Evolutionary conservation across 2,329 filamentous ascomycete species (phyloP), one percentile per base, ranked within the genome.

Genomic region (Elsinoe batatas): DNA sequence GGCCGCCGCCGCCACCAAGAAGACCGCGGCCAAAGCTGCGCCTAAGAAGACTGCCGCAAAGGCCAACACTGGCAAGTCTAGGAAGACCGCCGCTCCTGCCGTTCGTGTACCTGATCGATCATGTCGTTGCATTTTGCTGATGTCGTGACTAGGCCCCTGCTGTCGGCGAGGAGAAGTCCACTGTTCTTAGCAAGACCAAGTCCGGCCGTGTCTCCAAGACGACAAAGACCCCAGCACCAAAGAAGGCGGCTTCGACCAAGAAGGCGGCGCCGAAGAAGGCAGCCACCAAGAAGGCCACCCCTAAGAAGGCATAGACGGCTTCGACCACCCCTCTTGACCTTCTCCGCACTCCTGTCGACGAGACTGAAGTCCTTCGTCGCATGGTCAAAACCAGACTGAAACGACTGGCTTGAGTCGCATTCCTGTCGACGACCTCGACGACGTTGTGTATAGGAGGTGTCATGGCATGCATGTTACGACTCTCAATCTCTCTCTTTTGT

Each of bases 161-260:
- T 61, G 76, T 85, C 50, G 53, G 40, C 12, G 79, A 83, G 57
- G 83, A 88, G 63, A 83, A 85, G 73, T 77, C 82, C 60, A 82
- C 83, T 65, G 78, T 85, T 49, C 74, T 90, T 53, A 81, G 79
- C 69, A 91, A 88, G 81, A 91, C 88, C 71, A 93, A 93, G 81
- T 84, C 87, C 54, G 88, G 89, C 49, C 85, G 89, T 63, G 85
- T 94, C 64, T 82, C 85, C 64, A 94, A 93, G 82, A 76, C 78
- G 20, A 74, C 77, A 36, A 73, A 76, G 57, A 76, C 76, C 49
- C 56, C 60, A 35, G 60, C 61, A 13, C 53, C 59, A 36, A 64
- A 65, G 60, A 64, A 65, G 58, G 76, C 76, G 68, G 68, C 71
- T 8, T 64, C 75, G 11, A 56, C 64, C 20, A 68, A 69, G 58